Percentiles rank a stretch among this genome's conserved stretches.
Evolutionary conservation across 306 rosid species (phyloP).

Genomic region (Fragaria ananassa): DNA sequence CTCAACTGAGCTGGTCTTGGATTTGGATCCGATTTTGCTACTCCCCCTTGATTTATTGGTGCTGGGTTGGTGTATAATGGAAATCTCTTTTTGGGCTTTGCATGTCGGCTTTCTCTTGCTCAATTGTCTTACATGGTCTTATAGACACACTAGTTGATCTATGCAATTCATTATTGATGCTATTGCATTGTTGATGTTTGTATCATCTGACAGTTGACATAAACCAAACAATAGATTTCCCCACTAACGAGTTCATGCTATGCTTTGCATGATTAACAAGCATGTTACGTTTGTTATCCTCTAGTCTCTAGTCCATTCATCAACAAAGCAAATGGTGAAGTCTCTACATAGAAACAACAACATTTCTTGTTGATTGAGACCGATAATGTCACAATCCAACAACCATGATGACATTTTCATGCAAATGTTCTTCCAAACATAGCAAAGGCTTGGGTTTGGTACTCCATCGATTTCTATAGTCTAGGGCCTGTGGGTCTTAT

Average conservation of each 20-base stretch:
- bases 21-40: too few species aligned
- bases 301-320: not conserved
- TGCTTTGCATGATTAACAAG: not conserved
- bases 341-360: not conserved
- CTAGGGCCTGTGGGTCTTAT: not conserved
- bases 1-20: too few species aligned
- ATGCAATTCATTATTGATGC: not conserved
- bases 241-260: not conserved
- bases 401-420: slow-evolving; percentile 11
- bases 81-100: not conserved
- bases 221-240: not conserved
- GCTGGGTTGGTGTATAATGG: too few species aligned
- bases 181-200: not conserved
- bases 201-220: not conserved
- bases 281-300: slow-evolving; percentile 2
- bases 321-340: not conserved
- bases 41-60: too few species aligned
- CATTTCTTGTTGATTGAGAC: slow-evolving; percentile 20
- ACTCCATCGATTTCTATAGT: not conserved
- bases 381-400: slow-evolving; percentile 34
- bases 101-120: not conserved
- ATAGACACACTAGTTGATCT: not conserved
- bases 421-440: slow-evolving; percentile 15
- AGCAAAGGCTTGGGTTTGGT: slow-evolving; percentile 21
- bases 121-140: too few species aligned